These are phyloP conservation scores for Escallonia herrerae DNA, from an alignment of 129 eudicot species.

Conservation along the genomic window DNA sequence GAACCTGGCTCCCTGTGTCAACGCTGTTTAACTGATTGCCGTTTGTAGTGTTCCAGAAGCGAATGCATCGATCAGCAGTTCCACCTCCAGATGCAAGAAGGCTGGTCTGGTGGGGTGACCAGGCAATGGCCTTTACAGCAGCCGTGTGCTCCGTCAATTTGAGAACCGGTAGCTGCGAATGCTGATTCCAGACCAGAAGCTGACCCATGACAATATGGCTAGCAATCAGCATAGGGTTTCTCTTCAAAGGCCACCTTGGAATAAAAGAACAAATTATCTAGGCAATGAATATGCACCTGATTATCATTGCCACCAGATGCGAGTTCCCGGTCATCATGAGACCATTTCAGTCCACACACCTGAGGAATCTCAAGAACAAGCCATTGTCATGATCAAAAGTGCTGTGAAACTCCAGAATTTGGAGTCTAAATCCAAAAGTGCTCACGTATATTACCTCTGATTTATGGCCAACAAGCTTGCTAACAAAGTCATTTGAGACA, in stretches of 20 bases:
- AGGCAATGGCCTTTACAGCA: constrained; percentile 89
- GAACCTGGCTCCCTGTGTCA: constrained; percentile 94
- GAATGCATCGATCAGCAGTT: constrained; percentile 93
- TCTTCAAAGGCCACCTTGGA: background rate
- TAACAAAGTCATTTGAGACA: constrained; percentile 77
- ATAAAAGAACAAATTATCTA: background rate
- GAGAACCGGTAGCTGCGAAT: constrained; percentile 61
- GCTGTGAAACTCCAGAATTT: background rate
- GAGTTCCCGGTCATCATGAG: constrained; percentile 97
- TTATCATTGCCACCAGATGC: constrained; percentile 99
- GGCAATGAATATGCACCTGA: constrained; percentile 33
- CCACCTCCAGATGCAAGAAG: constrained; percentile 98
- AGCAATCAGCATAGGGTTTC: background rate
- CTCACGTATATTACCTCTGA: no score
- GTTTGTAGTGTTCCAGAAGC: constrained; percentile 89
- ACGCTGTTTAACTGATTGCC: constrained; percentile 79
- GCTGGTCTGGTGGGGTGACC: constrained; percentile 92
- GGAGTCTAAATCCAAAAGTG: background rate
- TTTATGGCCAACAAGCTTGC: constrained; percentile 92
- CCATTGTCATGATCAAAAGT: background rate
- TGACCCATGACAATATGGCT: constrained; percentile 8
- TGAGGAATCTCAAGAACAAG: constrained; percentile 11
- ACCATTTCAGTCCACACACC: constrained; percentile 99
- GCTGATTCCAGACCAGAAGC: constrained; percentile 95
- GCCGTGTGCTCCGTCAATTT: constrained; percentile 89